Percentiles rank a stretch among this genome's conserved stretches.
Conservation (phyloP, 2,329 filamentous ascomycete species). For the Fusarium pininemorale region DNA sequence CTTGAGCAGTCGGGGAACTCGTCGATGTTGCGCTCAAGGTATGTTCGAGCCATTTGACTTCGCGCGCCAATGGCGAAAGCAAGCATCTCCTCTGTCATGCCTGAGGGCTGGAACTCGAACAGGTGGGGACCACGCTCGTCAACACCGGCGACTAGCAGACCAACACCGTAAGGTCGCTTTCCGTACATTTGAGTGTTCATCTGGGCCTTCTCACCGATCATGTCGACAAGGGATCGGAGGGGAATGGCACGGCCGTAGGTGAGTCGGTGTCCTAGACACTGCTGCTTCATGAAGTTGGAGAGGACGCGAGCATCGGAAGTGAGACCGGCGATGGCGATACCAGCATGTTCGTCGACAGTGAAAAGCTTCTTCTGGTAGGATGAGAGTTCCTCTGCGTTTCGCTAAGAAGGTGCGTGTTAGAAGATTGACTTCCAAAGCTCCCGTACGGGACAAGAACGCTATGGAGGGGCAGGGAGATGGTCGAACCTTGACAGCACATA, state of each 20-base stretch:
- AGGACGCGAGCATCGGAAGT: slow-evolving; percentile 98
- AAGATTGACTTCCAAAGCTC: background rate
- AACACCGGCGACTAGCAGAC: slow-evolving; percentile 89
- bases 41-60: slow-evolving; percentile 97
- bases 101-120: slow-evolving; percentile 97
- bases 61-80: slow-evolving; percentile 96
- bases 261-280: slow-evolving; percentile 93
- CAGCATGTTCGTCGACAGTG: slow-evolving; percentile 92
- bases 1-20: slow-evolving; percentile 78
- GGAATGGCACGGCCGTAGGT: slow-evolving; percentile 96
- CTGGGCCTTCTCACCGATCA: slow-evolving; percentile 96
- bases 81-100: slow-evolving; percentile 96
- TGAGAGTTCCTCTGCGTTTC: slow-evolving; percentile 98
- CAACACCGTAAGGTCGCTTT: slow-evolving; percentile 94
- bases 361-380: slow-evolving; percentile 99
- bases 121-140: slow-evolving; percentile 94
- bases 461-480: slow-evolving; percentile 8
- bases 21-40: slow-evolving; percentile 91
- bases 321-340: slow-evolving; percentile 94
- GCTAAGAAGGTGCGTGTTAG: slow-evolving; percentile 59
- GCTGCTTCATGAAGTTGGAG: slow-evolving; percentile 99
- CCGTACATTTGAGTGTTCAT: slow-evolving; percentile 98
- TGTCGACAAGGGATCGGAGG: slow-evolving; percentile 85
- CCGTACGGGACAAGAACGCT: slow-evolving; percentile 7
- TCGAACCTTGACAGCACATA: slow-evolving; percentile 92